Conservation (phyloP, 257 asterid genomes). For the Striga asiatica region DNA sequence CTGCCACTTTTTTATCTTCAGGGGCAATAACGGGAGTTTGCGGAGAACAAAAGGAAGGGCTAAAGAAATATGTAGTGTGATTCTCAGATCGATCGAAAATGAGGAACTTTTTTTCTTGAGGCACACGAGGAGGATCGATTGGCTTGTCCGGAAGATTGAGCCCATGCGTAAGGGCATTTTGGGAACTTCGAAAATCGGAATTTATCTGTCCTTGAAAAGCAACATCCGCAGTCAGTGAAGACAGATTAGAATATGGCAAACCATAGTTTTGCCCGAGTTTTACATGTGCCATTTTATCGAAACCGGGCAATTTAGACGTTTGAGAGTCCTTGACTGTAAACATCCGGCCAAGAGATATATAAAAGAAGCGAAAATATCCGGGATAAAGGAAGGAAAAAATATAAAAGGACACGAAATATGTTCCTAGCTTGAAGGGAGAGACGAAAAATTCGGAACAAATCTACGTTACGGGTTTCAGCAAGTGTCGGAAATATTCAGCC, state of each 20-base stretch:
- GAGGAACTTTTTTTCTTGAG: conserved; percentile 44
- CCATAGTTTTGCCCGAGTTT: conserved; percentile 29
- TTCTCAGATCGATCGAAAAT: conserved; percentile 59
- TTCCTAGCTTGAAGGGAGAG: conserved; percentile 32
- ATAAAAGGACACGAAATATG: conserved; percentile 20
- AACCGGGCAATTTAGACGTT: conserved; percentile 22
- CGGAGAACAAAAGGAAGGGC: conserved; percentile 30
- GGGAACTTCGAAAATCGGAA: conserved; percentile 26
- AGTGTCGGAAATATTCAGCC: conserved; percentile 89
- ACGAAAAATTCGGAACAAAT: conserved; percentile 21
- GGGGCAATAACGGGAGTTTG: conserved; percentile 22
- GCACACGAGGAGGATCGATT: conserved; percentile 17
- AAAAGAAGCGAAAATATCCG: conserved; percentile 28
- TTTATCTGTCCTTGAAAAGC: conserved; percentile 21
- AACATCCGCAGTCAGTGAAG: conserved; percentile 22
- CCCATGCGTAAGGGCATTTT: conserved; percentile 12
- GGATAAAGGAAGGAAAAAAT: not conserved
- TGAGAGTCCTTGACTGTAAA: conserved; percentile 35
- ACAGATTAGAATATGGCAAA: conserved; percentile 17
- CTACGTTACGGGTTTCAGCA: conserved; percentile 94
- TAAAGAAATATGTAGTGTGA: conserved; percentile 38
- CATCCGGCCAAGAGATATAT: conserved; percentile 39
- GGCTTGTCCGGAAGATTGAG: conserved; percentile 25
- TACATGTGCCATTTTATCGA: conserved; percentile 27
- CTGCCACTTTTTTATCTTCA: conserved; percentile 19